Base-by-base conservation (phyloP, 257 asterid species). In the Echium plantagineum region DNA sequence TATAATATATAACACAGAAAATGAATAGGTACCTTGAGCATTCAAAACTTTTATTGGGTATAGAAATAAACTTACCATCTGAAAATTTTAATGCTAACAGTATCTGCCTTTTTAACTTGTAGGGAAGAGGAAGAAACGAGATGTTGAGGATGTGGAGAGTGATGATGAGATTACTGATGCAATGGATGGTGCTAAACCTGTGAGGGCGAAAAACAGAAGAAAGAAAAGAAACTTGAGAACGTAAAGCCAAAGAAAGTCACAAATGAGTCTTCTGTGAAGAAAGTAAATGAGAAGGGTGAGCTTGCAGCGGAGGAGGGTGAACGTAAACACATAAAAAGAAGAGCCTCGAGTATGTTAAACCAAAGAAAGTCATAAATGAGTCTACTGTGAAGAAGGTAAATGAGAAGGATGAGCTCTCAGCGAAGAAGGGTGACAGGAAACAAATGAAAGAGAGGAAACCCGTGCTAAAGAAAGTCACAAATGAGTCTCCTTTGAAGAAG, bases 401-500 rank as follows among this genome's bases (percentile, higher is more conserved):
- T 0, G 17, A 13, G 49, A 42, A 42, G 49, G 3, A 17, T 4
- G 2, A 12, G 17, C 5, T 42, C 13, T 17, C 1, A 12, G 65
- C 64, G 58, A 55, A 75, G 57, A n/a, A 55, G 65, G 66, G 4
- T 32, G 61, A 76, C 1, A 24, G 26, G 26, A 24, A 24, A 24
- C 26, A 24, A 24, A 24, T 24, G 3, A 24, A 65, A 69, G 61
- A 52, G 35, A 55, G 16, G 46, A 13, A 67, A 64, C 30, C 5
- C 62, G 15, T 68, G 57, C 71, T 46, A 21, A 12, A 66, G 17
- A 55, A 52, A 77, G 28, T 32, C 0, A 49, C 22, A 15, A 71
- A 75, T 58, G 59, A 31, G 35, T 54, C 60, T 49, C 57, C 15
- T 20, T 63, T 30, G 46, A 63, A 59, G 70, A 69, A 72, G 65